Conservation (phyloP, 148 eudicot species). For the Fagopyrum tataricum region DNA sequence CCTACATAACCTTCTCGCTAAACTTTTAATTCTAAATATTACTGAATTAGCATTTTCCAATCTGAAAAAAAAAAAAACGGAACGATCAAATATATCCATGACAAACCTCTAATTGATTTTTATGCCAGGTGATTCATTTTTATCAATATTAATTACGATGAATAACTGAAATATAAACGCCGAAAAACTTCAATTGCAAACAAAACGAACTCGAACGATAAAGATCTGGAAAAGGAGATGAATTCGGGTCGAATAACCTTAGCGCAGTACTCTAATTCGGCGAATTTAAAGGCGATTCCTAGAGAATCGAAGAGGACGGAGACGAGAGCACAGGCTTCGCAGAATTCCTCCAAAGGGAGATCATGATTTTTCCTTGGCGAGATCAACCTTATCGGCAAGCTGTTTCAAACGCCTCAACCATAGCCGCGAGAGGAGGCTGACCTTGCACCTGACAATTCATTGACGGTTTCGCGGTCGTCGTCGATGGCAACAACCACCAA, state of each 20-base stretch:
- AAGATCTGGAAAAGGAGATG: neutral
- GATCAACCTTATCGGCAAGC: conserved; percentile 31
- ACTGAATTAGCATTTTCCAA: too few species aligned
- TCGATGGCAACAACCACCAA: conserved; percentile 9
- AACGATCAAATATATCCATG: too few species aligned
- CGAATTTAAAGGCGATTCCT: conserved; percentile 91
- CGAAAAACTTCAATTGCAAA: neutral
- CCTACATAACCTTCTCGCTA: too few species aligned
- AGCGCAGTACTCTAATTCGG: conserved; percentile 73
- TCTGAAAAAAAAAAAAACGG: too few species aligned
- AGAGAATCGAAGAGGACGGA: conserved; percentile 82
- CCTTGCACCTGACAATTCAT: conserved; percentile 20
- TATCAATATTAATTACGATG: too few species aligned
- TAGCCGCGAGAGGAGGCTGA: conserved; percentile 44
- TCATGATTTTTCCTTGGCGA: conserved; percentile 21
- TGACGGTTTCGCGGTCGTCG: conserved; percentile 3
- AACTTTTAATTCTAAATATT: too few species aligned
- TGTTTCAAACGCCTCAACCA: conserved; percentile 74
- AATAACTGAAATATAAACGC: too few species aligned
- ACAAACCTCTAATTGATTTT: too few species aligned
- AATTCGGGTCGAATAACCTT: conserved; percentile 35
- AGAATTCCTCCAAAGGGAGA: conserved; percentile 52
- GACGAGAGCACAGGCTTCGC: conserved; percentile 69
- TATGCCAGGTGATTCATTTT: too few species aligned
- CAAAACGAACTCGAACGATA: neutral